Conservation (phyloP, 345 rosid genomes). For the Mangifera indica region DNA sequence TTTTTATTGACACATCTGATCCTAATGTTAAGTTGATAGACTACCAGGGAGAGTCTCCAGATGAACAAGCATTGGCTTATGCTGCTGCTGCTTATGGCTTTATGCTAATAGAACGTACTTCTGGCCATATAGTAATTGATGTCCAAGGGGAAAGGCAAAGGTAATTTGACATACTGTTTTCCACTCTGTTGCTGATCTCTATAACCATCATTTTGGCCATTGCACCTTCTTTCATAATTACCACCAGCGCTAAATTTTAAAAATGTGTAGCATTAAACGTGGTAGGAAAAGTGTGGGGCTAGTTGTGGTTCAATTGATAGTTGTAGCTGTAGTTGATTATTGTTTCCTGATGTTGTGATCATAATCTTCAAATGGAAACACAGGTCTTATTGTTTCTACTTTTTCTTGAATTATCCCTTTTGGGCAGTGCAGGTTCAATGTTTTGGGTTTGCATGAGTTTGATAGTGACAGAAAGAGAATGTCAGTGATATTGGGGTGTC, state of each 20-base stretch:
- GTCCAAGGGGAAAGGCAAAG: conserved; percentile 84
- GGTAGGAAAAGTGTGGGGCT: not conserved
- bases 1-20: conserved; percentile 61
- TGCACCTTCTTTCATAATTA: not conserved
- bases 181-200: conserved; percentile 6
- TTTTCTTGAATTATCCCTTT: conserved; percentile 22
- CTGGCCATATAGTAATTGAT: conserved; percentile 91
- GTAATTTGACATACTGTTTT: conserved; percentile 36
- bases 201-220: not conserved
- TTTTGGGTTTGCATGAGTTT: conserved; percentile 96
- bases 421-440: conserved; percentile 81
- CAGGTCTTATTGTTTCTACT: conserved; percentile 17
- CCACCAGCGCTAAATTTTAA: not conserved
- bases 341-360: not conserved
- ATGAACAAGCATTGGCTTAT: conserved; percentile 95
- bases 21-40: conserved; percentile 70
- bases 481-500: conserved; percentile 92
- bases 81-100: conserved; percentile 99
- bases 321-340: conserved; percentile 11
- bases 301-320: not conserved
- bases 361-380: conserved; percentile 1
- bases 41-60: conserved; percentile 99
- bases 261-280: not conserved
- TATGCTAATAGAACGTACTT: conserved; percentile 92
- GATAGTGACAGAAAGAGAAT: conserved; percentile 99